Evolutionary conservation across 192 early-diverging fungal genomes (phyloP), one percentile per base, ranked within the genome.

Genomic region (Bifiguratus adelaidae): DNA sequence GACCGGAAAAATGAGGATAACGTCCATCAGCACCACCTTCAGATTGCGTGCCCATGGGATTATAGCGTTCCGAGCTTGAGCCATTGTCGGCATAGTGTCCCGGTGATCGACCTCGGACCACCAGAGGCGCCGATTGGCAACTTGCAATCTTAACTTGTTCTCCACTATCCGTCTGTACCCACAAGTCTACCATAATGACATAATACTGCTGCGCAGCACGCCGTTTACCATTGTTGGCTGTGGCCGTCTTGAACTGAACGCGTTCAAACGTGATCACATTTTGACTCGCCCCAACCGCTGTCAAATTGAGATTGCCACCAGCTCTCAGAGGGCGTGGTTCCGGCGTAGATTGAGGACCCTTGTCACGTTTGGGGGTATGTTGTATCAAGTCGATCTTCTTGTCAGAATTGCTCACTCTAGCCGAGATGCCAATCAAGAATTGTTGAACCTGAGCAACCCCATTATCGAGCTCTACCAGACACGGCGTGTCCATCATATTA

Each of bases 181-280:
- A 83, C 18, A 96, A 67, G 51, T 88, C 83, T 0, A 91, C 77
- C 19, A 73, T 57, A 30, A 96, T 70, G n/a, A 81, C 73, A 52
- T 93, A 92, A 66, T 92, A 95, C 56, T 97, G 95, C 61, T 97
- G 95, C 8, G 92, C 89, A 11, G 87, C 89, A 16, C 88, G 70
- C 34, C 92, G 78, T 61, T 91, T 91, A 41, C 89, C 89, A 52
- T 93, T 96, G 63, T 96, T 97, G 20, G 89, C 88, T 0, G 95
- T 97, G 16, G 93, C 92, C 0, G 85, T 84, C 54, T 96, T 96
- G 80, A 97, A 97, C 69, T 97, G 95, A 29, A 97, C 71, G 27
- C 95, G 76, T 46, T 97, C 91, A 58, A 90, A 97, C 30, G 87
- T 86, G 7, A 81, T 78, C 23, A 65, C 55, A 19, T 48, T 53